Conservation (phyloP, 768 basidiomycete genomes). For the Hygrocybe punicea region DNA sequence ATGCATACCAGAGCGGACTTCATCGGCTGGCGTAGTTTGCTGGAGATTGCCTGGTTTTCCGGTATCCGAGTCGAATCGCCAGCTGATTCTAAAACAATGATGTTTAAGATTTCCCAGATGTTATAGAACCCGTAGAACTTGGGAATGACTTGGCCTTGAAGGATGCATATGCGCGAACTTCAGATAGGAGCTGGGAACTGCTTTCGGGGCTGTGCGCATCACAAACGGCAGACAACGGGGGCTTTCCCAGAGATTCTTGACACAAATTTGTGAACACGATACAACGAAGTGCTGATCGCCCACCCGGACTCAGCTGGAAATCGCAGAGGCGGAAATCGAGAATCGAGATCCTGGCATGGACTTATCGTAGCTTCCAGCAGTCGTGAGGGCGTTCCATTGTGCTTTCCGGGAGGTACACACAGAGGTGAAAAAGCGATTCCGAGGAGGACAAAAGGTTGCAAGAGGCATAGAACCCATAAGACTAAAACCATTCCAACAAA, state of each 20-base stretch:
- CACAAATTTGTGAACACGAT: background rate
- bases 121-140: constrained; percentile 4
- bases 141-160: constrained; percentile 10
- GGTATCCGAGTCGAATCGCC: background rate
- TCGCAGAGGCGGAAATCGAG: constrained; percentile 15
- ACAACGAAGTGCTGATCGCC: constrained; percentile 5
- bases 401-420: background rate
- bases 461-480: background rate
- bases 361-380: background rate
- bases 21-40: no score
- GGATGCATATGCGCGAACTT: constrained; percentile 8
- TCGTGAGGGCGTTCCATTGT: background rate
- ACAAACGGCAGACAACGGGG: constrained; percentile 5
- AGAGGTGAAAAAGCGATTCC: background rate
- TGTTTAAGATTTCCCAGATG: constrained; percentile 1
- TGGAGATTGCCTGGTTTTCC: background rate
- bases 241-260: background rate
- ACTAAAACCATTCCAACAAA: constrained; percentile 4
- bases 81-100: constrained; percentile 1
- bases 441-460: no score
- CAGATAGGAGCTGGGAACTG: background rate
- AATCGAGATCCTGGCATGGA: constrained; percentile 13
- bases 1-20: no score
- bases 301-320: constrained; percentile 12
- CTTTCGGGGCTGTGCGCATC: constrained; percentile 1